phyloP scores from a whole-genome alignment of 176 grass and related monocot genomes.

The Rhipidocladum racemiflorum region DNA sequence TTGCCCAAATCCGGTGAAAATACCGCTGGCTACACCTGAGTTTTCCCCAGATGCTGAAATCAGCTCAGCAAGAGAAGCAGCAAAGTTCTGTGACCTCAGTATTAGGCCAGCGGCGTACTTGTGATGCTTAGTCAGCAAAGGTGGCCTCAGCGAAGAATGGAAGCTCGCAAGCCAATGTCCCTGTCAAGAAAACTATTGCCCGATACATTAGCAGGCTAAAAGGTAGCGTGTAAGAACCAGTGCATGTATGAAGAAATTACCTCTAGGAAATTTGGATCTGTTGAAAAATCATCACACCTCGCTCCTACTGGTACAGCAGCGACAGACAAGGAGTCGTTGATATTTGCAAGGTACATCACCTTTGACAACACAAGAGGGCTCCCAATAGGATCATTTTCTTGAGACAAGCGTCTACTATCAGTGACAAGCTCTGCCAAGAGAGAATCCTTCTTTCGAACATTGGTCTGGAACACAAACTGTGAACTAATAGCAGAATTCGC shows the following conservation, averaged over 20 bases:
- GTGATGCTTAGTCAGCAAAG: slow-evolving; percentile 56
- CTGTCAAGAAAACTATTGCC: slow-evolving; percentile 65
- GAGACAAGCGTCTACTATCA: slow-evolving; percentile 30
- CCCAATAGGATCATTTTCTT: slow-evolving; percentile 44
- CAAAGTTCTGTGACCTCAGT: slow-evolving; percentile 51
- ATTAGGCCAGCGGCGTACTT: slow-evolving; percentile 56
- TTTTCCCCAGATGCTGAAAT: slow-evolving; percentile 37
- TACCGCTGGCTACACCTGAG: slow-evolving; percentile 35
- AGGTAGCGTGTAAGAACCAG: background rate
- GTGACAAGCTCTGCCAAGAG: slow-evolving; percentile 64
- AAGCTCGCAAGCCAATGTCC: slow-evolving; percentile 48
- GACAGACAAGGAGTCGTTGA: slow-evolving; percentile 52
- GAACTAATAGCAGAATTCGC: slow-evolving; percentile 48
- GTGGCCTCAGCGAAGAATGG: slow-evolving; percentile 49
- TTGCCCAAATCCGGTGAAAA: slow-evolving; percentile 61
- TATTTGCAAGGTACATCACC: slow-evolving; percentile 63
- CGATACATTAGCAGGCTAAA: slow-evolving; percentile 50
- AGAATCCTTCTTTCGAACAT: slow-evolving; percentile 62
- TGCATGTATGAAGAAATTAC: slow-evolving; percentile 45
- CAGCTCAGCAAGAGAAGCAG: slow-evolving; percentile 54
- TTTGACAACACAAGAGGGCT: slow-evolving; percentile 75
- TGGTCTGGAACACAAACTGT: slow-evolving; percentile 70
- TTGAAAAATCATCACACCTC: slow-evolving; percentile 71
- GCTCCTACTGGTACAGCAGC: slow-evolving; percentile 64
- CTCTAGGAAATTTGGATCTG: slow-evolving; percentile 36